Percentiles rank a stretch among this genome's conserved stretches.
These are phyloP conservation scores for Solanum dulcamara DNA, from an alignment of 257 asterid species.

Conservation along the genomic window DNA sequence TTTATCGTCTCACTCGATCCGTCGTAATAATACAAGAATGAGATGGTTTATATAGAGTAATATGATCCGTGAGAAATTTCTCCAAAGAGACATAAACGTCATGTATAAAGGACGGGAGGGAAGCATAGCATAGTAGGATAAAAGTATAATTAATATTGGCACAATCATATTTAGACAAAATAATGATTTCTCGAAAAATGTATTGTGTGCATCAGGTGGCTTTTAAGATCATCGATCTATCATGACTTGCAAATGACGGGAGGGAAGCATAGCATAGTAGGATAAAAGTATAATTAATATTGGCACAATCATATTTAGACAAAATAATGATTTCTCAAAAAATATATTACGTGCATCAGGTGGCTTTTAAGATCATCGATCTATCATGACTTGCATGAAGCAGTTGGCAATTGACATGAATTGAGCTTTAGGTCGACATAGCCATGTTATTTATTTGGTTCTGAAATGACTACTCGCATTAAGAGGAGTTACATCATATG, in stretches of 20 bases:
- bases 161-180: not conserved
- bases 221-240: not conserved
- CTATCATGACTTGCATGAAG: not conserved
- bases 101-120: not conserved
- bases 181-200: not conserved
- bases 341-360: not conserved
- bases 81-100: not conserved
- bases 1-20: too few species aligned
- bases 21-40: not conserved
- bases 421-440: not conserved
- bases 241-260: too few species aligned
- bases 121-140: not conserved
- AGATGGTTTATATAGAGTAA: not conserved
- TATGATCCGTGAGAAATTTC: not conserved
- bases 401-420: not conserved
- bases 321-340: not conserved
- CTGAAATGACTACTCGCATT: not conserved
- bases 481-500: too few species aligned
- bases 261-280: not conserved
- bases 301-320: not conserved
- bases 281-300: not conserved
- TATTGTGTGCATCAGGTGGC: not conserved
- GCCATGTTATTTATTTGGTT: not conserved
- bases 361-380: not conserved
- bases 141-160: not conserved